These are phyloP conservation scores for Medicago ruthenica DNA, from an alignment of 306 rosid genomes.

Conservation along the genomic window DNA sequence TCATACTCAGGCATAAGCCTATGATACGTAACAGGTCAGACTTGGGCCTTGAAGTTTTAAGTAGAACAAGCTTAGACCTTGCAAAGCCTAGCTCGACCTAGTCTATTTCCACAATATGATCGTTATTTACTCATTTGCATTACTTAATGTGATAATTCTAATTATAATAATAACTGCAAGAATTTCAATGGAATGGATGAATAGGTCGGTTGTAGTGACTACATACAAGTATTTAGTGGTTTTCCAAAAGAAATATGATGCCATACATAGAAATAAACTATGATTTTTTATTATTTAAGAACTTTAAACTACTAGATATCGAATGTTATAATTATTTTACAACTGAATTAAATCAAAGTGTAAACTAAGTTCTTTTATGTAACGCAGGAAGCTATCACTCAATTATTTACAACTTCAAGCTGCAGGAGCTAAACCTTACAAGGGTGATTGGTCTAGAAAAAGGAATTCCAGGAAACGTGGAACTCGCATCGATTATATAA, in stretches of 20 bases:
- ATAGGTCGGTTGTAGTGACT: slow-evolving; percentile 4
- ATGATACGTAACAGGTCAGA: too few species aligned
- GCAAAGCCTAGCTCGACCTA: too few species aligned
- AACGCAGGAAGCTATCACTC: slow-evolving; percentile 87
- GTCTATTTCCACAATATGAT: not conserved
- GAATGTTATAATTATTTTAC: slow-evolving; percentile 39
- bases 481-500: slow-evolving; percentile 55
- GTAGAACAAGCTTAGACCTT: too few species aligned
- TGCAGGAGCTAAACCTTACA: slow-evolving; percentile 62
- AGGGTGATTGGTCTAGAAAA: slow-evolving; percentile 76
- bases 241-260: slow-evolving; percentile 28
- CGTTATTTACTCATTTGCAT: slow-evolving; percentile 27
- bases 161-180: slow-evolving; percentile 7
- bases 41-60: too few species aligned
- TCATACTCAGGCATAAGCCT: too few species aligned
- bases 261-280: not conserved
- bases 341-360: slow-evolving; percentile 32
- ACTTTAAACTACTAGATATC: not conserved
- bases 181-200: slow-evolving; percentile 28
- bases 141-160: slow-evolving; percentile 24
- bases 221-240: not conserved
- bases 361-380: slow-evolving; percentile 41
- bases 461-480: slow-evolving; percentile 65
- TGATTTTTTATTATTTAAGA: not conserved
- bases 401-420: slow-evolving; percentile 84